These are phyloP conservation scores for Gonapodya sp. DNA, from an alignment of 192 early-diverging fungal species.

Conservation along the genomic window DNA sequence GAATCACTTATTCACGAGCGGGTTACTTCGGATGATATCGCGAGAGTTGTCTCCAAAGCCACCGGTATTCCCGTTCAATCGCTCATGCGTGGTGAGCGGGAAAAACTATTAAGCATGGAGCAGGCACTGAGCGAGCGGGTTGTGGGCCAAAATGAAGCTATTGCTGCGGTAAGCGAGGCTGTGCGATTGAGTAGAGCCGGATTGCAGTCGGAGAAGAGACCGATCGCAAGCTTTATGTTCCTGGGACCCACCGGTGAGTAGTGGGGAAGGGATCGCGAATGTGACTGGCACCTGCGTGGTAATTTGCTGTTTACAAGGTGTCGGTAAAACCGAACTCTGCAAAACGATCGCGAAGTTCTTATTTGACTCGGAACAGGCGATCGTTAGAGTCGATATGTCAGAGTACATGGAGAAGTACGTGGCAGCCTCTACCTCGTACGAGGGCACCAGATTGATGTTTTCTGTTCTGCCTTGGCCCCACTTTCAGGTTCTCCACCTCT, in stretches of 20 bases:
- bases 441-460: not conserved
- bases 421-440: no score
- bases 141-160: slow-evolving; percentile 65
- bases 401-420: slow-evolving; percentile 56
- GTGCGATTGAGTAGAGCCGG: slow-evolving; percentile 69
- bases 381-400: slow-evolving; percentile 72
- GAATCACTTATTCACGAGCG: slow-evolving; percentile 61
- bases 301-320: slow-evolving; percentile 25
- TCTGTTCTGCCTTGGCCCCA: slow-evolving; percentile 6
- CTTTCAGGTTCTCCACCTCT: slow-evolving; percentile 58
- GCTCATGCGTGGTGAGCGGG: slow-evolving; percentile 58
- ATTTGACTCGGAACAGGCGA: slow-evolving; percentile 61
- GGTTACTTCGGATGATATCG: slow-evolving; percentile 70
- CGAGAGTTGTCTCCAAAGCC: slow-evolving; percentile 57
- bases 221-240: slow-evolving; percentile 72
- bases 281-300: not conserved
- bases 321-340: slow-evolving; percentile 71
- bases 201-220: slow-evolving; percentile 58
- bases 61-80: slow-evolving; percentile 74
- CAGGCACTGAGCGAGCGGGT: slow-evolving; percentile 39
- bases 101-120: slow-evolving; percentile 65
- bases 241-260: slow-evolving; percentile 53
- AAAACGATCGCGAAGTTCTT: slow-evolving; percentile 67
- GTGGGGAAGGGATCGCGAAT: not conserved
- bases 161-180: slow-evolving; percentile 58